These are phyloP conservation scores for Cadophora luteo-olivacea DNA, from an alignment of 2,329 filamentous ascomycete genomes.

Conservation along the genomic window DNA sequence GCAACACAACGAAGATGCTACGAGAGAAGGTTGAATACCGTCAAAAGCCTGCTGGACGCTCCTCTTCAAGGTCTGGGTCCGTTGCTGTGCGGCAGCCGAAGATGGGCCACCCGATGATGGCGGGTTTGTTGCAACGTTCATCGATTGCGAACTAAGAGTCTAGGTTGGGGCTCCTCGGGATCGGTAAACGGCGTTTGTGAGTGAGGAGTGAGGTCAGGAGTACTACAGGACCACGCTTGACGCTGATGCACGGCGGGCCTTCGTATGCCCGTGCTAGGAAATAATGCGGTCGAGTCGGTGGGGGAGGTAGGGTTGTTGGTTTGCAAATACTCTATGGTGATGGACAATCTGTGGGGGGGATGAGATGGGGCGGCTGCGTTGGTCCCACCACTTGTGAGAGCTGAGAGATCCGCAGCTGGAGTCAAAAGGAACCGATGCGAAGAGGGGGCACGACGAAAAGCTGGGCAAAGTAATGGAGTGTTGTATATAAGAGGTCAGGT, in stretches of 20 bases:
- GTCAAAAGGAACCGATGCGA: no score
- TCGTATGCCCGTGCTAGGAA: background rate
- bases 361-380: background rate
- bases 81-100: slow-evolving; percentile 42
- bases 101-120: slow-evolving; percentile 44
- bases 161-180: slow-evolving; percentile 1
- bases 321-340: background rate
- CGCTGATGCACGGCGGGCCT: slow-evolving; percentile 1
- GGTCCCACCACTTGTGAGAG: no score
- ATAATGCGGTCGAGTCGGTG: background rate
- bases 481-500: background rate
- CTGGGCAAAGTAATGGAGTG: background rate
- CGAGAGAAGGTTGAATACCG: slow-evolving; percentile 50
- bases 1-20: slow-evolving; percentile 14
- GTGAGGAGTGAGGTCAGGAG: background rate
- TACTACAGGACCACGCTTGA: background rate
- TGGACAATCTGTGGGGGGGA: background rate
- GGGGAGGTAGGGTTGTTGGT: background rate
- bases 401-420: background rate
- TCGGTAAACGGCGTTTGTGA: slow-evolving; percentile 7
- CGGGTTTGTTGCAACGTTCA: slow-evolving; percentile 45
- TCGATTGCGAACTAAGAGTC: slow-evolving; percentile 19
- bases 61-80: slow-evolving; percentile 59
- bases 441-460: background rate
- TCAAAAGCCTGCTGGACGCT: slow-evolving; percentile 67